Evolutionary conservation across 345 rosid genomes (phyloP).

Genomic region (Populus alba): DNA sequence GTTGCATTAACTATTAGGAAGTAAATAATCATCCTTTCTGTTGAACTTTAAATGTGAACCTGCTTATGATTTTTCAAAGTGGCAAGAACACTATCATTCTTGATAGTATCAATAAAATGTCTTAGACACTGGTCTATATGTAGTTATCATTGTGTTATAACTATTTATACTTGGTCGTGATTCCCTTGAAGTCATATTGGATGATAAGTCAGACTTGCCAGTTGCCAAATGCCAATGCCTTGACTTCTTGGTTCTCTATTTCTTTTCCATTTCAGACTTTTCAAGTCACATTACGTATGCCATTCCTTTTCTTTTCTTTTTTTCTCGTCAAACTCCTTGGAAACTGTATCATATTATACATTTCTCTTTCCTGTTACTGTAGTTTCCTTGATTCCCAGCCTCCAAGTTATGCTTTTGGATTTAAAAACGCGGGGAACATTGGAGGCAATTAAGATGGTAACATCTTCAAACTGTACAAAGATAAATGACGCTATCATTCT

Average conservation of each 20-base stretch:
- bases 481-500: background rate
- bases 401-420: background rate
- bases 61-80: background rate
- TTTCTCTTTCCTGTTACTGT: background rate
- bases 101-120: background rate
- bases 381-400: background rate
- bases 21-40: background rate
- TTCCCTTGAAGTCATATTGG: background rate
- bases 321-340: background rate
- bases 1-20: background rate
- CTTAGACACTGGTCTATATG: background rate
- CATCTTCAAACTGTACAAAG: slow-evolving; percentile 1
- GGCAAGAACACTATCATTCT: background rate
- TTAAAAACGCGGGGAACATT: background rate
- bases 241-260: background rate
- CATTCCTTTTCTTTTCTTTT: background rate
- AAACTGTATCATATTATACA: background rate
- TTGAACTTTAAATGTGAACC: background rate
- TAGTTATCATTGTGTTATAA: background rate
- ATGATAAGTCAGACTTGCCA: background rate
- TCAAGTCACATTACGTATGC: background rate
- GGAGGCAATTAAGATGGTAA: background rate
- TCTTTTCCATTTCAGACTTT: background rate
- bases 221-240: background rate
- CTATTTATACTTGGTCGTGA: too few relatives aligned